These are phyloP conservation scores for Beauveria australis DNA, from an alignment of 2,329 filamentous ascomycete genomes.

Conservation along the genomic window DNA sequence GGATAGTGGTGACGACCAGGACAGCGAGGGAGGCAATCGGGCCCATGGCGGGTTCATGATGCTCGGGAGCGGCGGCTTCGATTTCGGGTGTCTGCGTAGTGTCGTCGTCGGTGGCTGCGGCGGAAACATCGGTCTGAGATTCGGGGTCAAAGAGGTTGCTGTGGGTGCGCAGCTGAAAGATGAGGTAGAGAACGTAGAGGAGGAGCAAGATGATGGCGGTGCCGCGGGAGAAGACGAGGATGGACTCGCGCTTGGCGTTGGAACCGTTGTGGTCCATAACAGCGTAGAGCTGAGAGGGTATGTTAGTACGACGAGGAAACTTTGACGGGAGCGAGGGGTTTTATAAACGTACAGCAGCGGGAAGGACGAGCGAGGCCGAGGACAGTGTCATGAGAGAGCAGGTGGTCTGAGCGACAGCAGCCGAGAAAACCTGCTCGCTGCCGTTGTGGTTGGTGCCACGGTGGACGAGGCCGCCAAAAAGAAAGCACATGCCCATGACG, in stretches of 20 bases:
- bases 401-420: slow-evolving; percentile 69
- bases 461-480: slow-evolving; percentile 63
- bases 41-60: slow-evolving; percentile 45
- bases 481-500: slow-evolving; percentile 73
- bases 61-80: slow-evolving; percentile 14
- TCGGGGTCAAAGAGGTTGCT: slow-evolving; percentile 61
- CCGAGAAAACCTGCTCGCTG: slow-evolving; percentile 64
- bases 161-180: slow-evolving; percentile 72
- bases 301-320: neutral
- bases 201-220: slow-evolving; percentile 67
- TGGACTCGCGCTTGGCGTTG: slow-evolving; percentile 42
- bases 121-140: slow-evolving; percentile 14
- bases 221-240: slow-evolving; percentile 64
- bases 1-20: slow-evolving; percentile 59
- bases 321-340: too few relatives aligned
- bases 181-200: slow-evolving; percentile 68
- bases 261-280: slow-evolving; percentile 44
- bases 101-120: slow-evolving; percentile 32
- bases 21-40: slow-evolving; percentile 57
- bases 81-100: slow-evolving; percentile 37
- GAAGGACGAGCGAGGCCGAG: slow-evolving; percentile 70
- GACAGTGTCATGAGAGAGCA: slow-evolving; percentile 68
- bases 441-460: slow-evolving; percentile 46
- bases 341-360: slow-evolving; percentile 49
- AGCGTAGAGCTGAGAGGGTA: slow-evolving; percentile 48